Evolutionary conservation across 768 basidiomycete genomes (phyloP).

Genomic region (Leccinum fibrillosum): DNA sequence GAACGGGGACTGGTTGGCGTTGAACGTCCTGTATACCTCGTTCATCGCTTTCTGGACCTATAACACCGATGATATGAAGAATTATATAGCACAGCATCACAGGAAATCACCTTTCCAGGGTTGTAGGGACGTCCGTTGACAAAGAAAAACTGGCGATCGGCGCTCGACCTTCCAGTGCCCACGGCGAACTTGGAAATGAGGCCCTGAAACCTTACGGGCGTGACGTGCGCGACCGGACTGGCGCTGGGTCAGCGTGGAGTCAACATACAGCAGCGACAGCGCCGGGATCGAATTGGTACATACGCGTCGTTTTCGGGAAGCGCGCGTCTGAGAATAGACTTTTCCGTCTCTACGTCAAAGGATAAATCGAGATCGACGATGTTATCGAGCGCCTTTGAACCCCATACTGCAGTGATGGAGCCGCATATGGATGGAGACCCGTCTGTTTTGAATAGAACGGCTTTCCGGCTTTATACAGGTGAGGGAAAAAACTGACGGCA

Average conservation of each 20-base stretch:
- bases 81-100: neutral
- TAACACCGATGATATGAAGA: neutral
- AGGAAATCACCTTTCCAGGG: constrained; percentile 56
- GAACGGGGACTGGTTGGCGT: constrained; percentile 71
- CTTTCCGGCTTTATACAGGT: constrained; percentile 46
- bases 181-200: constrained; percentile 80
- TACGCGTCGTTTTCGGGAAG: constrained; percentile 20
- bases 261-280: neutral
- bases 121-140: constrained; percentile 90
- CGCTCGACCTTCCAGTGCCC: constrained; percentile 70
- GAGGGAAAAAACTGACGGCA: neutral
- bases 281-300: constrained; percentile 1
- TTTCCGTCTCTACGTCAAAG: constrained; percentile 70
- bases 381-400: constrained; percentile 72
- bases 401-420: constrained; percentile 78
- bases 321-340: constrained; percentile 24
- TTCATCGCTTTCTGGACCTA: constrained; percentile 88
- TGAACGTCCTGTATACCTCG: constrained; percentile 88
- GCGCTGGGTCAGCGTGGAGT: neutral
- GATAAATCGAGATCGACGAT: constrained; percentile 69
- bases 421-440: constrained; percentile 60
- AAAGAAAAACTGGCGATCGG: constrained; percentile 90
- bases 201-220: constrained; percentile 62
- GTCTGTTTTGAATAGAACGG: constrained; percentile 68
- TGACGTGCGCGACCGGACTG: constrained; percentile 16